Percentiles rank a stretch among this genome's conserved stretches.
These are phyloP conservation scores for Akanthomyces dipterigenus DNA, from an alignment of 2,329 filamentous ascomycete species.

Conservation along the genomic window DNA sequence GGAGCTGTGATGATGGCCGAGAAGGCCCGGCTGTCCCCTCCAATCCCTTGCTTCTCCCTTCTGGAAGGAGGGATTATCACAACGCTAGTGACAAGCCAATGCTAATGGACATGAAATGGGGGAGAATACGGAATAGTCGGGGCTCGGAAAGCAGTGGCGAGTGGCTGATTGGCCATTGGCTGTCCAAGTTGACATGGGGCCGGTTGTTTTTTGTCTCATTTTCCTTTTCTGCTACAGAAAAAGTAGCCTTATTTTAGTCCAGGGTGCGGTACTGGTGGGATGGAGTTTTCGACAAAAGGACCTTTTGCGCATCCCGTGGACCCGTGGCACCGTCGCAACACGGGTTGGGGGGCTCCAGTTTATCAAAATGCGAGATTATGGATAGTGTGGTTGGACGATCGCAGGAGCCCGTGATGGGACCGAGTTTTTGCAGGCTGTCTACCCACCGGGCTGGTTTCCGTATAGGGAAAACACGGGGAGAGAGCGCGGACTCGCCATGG, in stretches of 20 bases:
- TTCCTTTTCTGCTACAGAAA: background rate
- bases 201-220: background rate
- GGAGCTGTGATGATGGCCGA: background rate
- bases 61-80: background rate
- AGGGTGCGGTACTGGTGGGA: background rate
- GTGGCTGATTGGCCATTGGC: background rate
- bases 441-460: background rate
- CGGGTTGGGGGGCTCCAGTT: background rate
- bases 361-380: background rate
- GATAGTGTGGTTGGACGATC: background rate
- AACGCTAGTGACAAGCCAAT: background rate
- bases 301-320: background rate
- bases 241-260: background rate
- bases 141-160: background rate
- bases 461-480: background rate
- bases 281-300: background rate
- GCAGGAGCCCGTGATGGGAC: background rate
- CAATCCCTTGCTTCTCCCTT: background rate
- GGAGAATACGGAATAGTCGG: background rate
- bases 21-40: background rate
- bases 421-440: background rate
- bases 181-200: background rate
- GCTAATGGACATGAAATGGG: background rate
- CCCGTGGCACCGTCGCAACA: background rate
- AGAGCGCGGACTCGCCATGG: background rate